Base-by-base conservation (phyloP, 2,329 filamentous ascomycete species). In the Aspergillus sp. region DNA sequence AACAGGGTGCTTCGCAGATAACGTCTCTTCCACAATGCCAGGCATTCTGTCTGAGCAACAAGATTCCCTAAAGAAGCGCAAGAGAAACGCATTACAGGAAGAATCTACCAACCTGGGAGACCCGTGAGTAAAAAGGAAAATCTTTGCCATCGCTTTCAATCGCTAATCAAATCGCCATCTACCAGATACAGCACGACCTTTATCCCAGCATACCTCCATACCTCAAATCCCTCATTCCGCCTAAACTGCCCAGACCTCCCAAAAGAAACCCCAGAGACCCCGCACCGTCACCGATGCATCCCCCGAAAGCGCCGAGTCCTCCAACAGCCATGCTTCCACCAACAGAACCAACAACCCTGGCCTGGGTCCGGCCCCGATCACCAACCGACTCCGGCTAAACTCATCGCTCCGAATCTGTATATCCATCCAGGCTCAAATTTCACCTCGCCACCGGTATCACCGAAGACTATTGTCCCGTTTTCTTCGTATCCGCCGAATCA, bases 381-480 rank as follows among this genome's bases (percentile, higher is more conserved):
- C 17, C 37, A 39, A 20, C 7, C 17, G 17, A 12, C 37, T 25
- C 7, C 17, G 5, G 7, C 37, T 22, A 51, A 45, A 19, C 19
- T 44, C 5, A 19, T 49, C n/a, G 38, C 49, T 13, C 43, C 46
- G 23, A 44, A 50, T 25, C 42, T 49, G 10, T 49, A 35, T 22
- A 13, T 49, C 7, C 19, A 51, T 15, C n/a, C 47, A 7, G 17
- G 41, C 13, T 37, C 42, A 3, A 44, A 51, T 39, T 7, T 41
- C 39, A 41, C 37, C 20, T 59, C 60, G 10, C 59, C 60, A 5
- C 56, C 59, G 12, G 53, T 60, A 10, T 65, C 58, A 5, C 60
- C 62, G 7, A 66, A 59, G 51, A 55, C 54, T 7, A 43, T 59
- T 43, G 52, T 64, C 45, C 57, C 63, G 9, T 13, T 57, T 13